Base-by-base conservation (phyloP, 306 rosid species). In the Calophaca sinica region DNA sequence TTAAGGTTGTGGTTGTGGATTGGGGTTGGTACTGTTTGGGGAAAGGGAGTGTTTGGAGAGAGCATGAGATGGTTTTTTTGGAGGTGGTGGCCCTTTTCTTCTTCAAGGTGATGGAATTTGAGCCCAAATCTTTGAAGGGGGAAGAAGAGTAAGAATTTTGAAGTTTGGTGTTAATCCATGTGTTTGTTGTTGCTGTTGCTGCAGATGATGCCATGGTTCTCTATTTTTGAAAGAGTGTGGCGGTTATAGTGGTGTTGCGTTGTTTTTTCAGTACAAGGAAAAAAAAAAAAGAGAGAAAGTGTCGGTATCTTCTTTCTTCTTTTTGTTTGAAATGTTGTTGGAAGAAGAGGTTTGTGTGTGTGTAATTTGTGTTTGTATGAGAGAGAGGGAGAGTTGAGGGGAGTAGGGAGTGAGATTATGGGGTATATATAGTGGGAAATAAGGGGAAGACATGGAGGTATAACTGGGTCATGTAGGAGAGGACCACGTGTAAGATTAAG, bases 401-500 rank as follows among this genome's bases (percentile, higher is more conserved):
- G 52, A 73, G 76, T 9, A 67, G 69, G 31, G 84, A 75, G 86
- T 60, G 69, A 70, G 83, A 77, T 59, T 71, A 26, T 62, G 49
- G 33, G 80, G 61, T 86, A 75, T 89, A 80, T 83, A 91, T 84
- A 87, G 82, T 39, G 77, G 54, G 44, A 7, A 71, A 5, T 14
- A 11, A 15, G 72, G 53, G 6, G 68, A 52, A 33, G 69, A 81
- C 6, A 76, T n/a, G 68, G 75, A 50, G 79, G 88, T 66, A 81
- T 77, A 89, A 84, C 50, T 59, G 50, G 67, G 75, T 69, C 88
- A 59, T 79, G 81, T 80, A 58, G 33, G 81, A 62, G 86, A 75
- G 55, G 85, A 87, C 87, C 96, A 91, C 96, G 97, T 94, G 97
- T 87, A 82, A 59, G 88, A 84, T 76, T 72, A 77, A 62, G 65